Conservation (phyloP, 441 rosid genomes). For the Isatis lusitanica region DNA sequence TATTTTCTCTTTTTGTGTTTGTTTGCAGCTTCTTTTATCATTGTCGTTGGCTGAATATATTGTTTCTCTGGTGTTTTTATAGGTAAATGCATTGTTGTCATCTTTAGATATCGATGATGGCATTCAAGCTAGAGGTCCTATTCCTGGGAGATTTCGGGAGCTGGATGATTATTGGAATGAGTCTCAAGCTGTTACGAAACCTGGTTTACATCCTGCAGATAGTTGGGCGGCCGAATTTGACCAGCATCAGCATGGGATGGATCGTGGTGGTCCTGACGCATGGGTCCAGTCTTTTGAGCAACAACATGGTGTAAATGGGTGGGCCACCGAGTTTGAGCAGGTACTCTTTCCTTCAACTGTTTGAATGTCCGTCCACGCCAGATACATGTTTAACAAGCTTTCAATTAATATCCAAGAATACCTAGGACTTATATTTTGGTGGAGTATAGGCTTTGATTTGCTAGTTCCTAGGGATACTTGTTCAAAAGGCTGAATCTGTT, state of each 20-base stretch:
- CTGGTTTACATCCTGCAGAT: slow-evolving; percentile 65
- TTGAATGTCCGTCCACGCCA: slow-evolving; percentile 9
- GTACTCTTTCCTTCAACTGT: slow-evolving; percentile 36
- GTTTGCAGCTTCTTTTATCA: slow-evolving; percentile 12
- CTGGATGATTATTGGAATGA: slow-evolving; percentile 93
- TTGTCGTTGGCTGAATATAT: background rate
- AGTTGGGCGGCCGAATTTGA: slow-evolving; percentile 81
- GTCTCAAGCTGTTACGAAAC: slow-evolving; percentile 74
- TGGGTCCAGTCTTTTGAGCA: slow-evolving; percentile 92
- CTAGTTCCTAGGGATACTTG: background rate
- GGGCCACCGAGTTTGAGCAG: slow-evolving; percentile 97
- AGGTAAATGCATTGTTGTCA: slow-evolving; percentile 87
- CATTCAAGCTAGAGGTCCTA: slow-evolving; percentile 65
- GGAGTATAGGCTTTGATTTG: slow-evolving; percentile 4
- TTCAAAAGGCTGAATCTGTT: slow-evolving; percentile 21
- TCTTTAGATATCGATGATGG: slow-evolving; percentile 85
- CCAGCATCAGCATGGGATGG: slow-evolving; percentile 56
- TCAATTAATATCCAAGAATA: background rate
- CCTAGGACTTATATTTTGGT: background rate
- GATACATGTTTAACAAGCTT: slow-evolving; percentile 10
- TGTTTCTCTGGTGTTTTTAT: slow-evolving; percentile 29
- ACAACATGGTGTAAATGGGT: slow-evolving; percentile 85
- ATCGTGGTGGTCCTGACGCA: slow-evolving; percentile 60
- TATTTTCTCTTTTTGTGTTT: background rate
- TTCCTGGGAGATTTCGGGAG: slow-evolving; percentile 76